These are phyloP conservation scores for Quercus variabilis DNA, from an alignment of 306 rosid species.

Conservation along the genomic window DNA sequence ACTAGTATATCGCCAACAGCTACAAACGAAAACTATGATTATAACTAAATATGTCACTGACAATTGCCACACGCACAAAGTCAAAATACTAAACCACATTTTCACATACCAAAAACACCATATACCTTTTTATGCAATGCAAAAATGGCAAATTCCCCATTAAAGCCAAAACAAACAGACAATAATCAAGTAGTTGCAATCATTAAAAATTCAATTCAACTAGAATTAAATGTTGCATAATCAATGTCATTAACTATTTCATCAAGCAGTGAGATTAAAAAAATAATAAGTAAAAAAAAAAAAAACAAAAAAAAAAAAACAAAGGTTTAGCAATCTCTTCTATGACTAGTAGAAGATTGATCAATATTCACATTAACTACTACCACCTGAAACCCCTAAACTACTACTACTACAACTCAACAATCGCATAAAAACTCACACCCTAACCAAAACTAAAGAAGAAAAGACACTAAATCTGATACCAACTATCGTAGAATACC, in stretches of 20 bases:
- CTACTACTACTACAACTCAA: constrained; percentile 30
- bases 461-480: background rate
- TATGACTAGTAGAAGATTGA: constrained; percentile 17
- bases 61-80: too few species aligned
- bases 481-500: background rate
- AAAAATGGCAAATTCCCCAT: too few species aligned
- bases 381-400: constrained; percentile 29
- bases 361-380: constrained; percentile 55
- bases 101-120: too few species aligned
- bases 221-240: background rate
- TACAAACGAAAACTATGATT: too few species aligned
- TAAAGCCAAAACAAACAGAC: too few species aligned
- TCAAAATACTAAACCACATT: too few species aligned
- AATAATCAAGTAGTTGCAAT: background rate
- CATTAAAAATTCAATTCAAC: too few species aligned
- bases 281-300: background rate
- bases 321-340: background rate
- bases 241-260: constrained; percentile 9
- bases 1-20: too few species aligned
- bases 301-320: too few species aligned
- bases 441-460: background rate
- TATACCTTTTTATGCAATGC: too few species aligned
- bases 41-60: too few species aligned
- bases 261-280: background rate
- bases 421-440: background rate